Evolutionary conservation across 2,329 filamentous ascomycete genomes (phyloP).

Genomic region (Monosporascus sp.): DNA sequence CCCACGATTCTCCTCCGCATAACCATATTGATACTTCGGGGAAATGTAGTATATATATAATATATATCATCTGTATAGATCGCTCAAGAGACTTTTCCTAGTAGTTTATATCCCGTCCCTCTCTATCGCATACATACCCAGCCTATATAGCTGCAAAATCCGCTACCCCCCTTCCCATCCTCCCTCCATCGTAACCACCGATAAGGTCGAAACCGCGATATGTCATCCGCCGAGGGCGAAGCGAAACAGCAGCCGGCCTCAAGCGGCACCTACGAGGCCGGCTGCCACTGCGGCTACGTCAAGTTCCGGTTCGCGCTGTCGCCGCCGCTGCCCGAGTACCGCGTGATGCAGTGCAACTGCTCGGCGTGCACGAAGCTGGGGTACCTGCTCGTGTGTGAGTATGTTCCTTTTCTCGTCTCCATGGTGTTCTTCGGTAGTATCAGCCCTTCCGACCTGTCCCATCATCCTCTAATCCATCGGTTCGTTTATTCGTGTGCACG

Average conservation of each 20-base stretch:
- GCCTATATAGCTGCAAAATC: no score
- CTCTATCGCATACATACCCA: no score
- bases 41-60: no score
- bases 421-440: background rate
- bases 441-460: background rate
- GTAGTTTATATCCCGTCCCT: no score
- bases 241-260: background rate
- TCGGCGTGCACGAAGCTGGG: conserved; percentile 47
- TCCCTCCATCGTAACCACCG: no score
- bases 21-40: no score
- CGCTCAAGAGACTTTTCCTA: no score
- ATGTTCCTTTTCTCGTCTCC: background rate
- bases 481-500: background rate
- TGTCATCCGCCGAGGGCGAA: background rate
- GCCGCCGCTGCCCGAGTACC: conserved; percentile 39
- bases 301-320: conserved; percentile 42
- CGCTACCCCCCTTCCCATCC: no score
- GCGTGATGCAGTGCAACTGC: conserved; percentile 46
- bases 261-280: conserved; percentile 37
- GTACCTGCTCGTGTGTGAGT: conserved; percentile 44
- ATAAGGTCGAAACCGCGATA: no score
- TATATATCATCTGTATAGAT: no score
- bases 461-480: background rate
- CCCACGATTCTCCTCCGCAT: no score
- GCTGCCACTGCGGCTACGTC: conserved; percentile 49